Conservation (phyloP, 2,329 filamentous ascomycete genomes). For the Aspergillus fructus region DNA sequence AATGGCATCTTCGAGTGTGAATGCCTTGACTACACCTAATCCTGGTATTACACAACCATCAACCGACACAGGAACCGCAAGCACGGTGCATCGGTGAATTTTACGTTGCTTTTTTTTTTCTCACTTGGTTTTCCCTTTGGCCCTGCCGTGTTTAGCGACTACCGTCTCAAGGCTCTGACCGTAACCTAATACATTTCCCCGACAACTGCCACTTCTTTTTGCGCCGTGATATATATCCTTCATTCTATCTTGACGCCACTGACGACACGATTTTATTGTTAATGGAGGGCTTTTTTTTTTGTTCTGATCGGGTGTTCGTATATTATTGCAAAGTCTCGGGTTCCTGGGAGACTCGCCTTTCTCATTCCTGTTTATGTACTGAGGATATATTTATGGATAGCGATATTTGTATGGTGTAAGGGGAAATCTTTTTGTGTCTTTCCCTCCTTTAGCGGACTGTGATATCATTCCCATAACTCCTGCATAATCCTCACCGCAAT, state of each 20-base stretch:
- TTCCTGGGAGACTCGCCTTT: background rate
- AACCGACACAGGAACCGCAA: slow-evolving; percentile 12
- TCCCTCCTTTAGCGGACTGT: slow-evolving; percentile 5
- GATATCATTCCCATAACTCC: background rate
- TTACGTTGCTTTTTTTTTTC: background rate
- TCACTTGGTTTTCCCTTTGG: background rate
- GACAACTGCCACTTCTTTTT: slow-evolving; percentile 6
- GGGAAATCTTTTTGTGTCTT: slow-evolving; percentile 14
- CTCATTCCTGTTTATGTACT: slow-evolving; percentile 4
- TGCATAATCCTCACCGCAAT: background rate
- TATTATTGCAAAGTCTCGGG: background rate
- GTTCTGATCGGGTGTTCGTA: slow-evolving; percentile 3
- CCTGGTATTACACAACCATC: slow-evolving; percentile 16
- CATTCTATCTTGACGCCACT: slow-evolving; percentile 8
- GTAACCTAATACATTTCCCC: slow-evolving; percentile 6
- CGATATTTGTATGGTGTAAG: background rate
- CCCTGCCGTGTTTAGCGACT: background rate
- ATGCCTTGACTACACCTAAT: slow-evolving; percentile 19
- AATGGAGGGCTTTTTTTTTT: slow-evolving; percentile 5
- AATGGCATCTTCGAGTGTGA: slow-evolving; percentile 33
- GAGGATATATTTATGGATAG: slow-evolving; percentile 4
- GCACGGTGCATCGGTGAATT: slow-evolving; percentile 20
- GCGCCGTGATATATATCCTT: slow-evolving; percentile 10
- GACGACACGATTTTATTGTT: slow-evolving; percentile 9
- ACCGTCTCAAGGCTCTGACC: background rate